These are phyloP conservation scores for Calonectria crousiana DNA, from an alignment of 2,329 filamentous ascomycete species.

Conservation along the genomic window DNA sequence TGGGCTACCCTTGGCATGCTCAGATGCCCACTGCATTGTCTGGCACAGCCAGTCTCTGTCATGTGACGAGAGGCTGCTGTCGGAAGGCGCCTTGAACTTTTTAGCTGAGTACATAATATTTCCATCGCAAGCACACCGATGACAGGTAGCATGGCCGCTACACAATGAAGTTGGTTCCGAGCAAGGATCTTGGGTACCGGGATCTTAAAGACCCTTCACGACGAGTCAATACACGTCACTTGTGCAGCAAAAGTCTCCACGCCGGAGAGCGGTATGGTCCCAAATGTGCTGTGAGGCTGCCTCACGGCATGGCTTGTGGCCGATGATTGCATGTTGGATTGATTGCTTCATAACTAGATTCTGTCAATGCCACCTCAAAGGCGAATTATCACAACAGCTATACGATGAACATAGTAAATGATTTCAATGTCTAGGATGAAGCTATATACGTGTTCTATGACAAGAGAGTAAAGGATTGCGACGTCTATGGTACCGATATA, in stretches of 20 bases:
- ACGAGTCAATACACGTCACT: background rate
- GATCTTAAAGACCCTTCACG: background rate
- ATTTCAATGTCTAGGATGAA: background rate
- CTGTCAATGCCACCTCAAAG: background rate
- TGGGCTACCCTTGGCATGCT: background rate
- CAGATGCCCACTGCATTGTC: background rate
- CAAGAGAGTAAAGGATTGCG: background rate
- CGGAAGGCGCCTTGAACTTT: background rate
- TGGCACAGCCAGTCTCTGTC: background rate
- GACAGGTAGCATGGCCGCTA: background rate
- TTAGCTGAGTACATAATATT: background rate
- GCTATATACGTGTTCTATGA: background rate
- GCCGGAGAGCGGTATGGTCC: background rate
- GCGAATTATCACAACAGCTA: background rate
- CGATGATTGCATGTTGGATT: background rate
- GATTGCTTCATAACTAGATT: background rate
- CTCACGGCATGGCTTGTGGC: background rate
- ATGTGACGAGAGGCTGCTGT: background rate
- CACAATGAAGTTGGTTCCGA: background rate
- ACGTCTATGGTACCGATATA: background rate
- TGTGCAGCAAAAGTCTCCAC: background rate
- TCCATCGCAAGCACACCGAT: background rate
- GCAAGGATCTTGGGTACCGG: background rate
- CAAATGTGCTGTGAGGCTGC: background rate
- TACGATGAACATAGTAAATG: background rate